Percentiles rank a stretch among this genome's conserved stretches.
Conservation (phyloP, 768 basidiomycete species). For the Lactarius hengduanensis region DNA sequence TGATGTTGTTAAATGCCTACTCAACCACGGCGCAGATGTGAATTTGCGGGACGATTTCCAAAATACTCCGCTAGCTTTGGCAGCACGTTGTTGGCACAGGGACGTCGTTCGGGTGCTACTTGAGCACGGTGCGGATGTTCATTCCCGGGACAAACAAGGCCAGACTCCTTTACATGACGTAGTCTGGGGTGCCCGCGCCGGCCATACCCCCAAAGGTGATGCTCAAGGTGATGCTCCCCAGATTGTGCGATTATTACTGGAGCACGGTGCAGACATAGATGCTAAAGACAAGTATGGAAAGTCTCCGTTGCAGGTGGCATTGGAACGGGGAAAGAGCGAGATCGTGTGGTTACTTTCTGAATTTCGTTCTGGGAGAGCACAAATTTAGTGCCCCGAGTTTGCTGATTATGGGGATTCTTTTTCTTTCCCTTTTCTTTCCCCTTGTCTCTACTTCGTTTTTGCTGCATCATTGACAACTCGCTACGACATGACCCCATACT, state of each 20-base stretch:
- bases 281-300: background rate
- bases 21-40: background rate
- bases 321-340: background rate
- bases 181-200: rapidly evolving
- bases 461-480: too few species aligned
- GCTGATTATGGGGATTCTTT: too few species aligned
- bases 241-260: background rate
- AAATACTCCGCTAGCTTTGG: background rate
- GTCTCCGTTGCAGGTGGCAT: background rate
- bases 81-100: background rate
- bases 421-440: too few species aligned
- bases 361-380: background rate
- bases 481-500: too few species aligned
- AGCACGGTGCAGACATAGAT: background rate
- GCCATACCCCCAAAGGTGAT: background rate
- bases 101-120: background rate
- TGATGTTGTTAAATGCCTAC: background rate
- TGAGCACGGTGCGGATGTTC: background rate
- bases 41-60: background rate
- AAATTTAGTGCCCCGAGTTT: background rate
- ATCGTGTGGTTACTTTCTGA: background rate
- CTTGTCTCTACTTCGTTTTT: background rate
- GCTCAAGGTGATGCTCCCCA: too few species aligned
- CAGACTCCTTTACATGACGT: background rate
- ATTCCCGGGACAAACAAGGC: background rate